Percentiles rank a stretch among this genome's conserved stretches.
phyloP scores from a whole-genome alignment of 192 early-diverging fungal species.

The Entomortierella lignicola region DNA sequence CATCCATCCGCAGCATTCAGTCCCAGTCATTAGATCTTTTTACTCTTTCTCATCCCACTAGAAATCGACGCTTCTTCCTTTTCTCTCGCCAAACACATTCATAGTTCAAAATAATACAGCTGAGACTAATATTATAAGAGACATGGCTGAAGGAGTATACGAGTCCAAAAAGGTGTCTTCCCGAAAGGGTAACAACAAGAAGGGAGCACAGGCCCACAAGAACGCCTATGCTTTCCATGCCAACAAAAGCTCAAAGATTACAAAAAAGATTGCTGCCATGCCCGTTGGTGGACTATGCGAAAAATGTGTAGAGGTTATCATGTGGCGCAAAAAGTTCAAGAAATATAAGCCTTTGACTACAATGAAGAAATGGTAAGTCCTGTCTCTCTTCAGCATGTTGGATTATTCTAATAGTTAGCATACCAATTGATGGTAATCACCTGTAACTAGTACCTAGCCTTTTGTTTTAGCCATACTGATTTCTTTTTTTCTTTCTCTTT shows the following conservation, averaged over 20 bases:
- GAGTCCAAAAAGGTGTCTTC: slow-evolving; percentile 59
- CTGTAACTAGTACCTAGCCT: no score
- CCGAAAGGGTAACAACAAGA: slow-evolving; percentile 72
- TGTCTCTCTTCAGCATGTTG: not conserved
- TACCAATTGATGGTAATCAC: no score
- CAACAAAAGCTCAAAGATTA: slow-evolving; percentile 87
- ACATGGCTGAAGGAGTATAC: slow-evolving; percentile 13
- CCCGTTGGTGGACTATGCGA: slow-evolving; percentile 87
- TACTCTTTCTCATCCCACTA: no score
- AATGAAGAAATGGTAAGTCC: slow-evolving; percentile 85
- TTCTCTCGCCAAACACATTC: not conserved
- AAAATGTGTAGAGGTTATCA: slow-evolving; percentile 78
- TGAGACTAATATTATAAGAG: not conserved
- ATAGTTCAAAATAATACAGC: not conserved
- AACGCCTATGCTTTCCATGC: slow-evolving; percentile 88
- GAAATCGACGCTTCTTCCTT: not conserved
- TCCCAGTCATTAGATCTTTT: no score
- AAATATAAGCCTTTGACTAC: slow-evolving; percentile 97
- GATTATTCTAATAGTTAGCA: no score
- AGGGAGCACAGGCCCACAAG: slow-evolving; percentile 89
- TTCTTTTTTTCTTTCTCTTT: slow-evolving; percentile 18
- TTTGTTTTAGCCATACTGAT: no score
- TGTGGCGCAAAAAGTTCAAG: slow-evolving; percentile 92
- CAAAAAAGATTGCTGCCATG: slow-evolving; percentile 77
- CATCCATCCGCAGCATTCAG: no score